These are phyloP conservation scores for Magnaporthiopsis poae DNA, from an alignment of 2,329 filamentous ascomycete genomes.

Conservation along the genomic window DNA sequence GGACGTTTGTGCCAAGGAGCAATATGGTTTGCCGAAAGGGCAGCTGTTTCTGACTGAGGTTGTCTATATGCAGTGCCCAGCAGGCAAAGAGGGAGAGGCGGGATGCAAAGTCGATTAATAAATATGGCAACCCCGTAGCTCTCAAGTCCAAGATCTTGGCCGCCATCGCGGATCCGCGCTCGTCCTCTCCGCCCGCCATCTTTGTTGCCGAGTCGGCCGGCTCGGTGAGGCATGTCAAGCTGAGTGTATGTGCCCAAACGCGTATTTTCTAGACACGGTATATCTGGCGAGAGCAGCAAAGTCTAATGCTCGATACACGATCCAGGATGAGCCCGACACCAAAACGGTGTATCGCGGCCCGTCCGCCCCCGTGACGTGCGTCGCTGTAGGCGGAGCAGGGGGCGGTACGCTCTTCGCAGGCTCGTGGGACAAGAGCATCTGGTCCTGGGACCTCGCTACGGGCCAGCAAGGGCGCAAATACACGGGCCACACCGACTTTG, in stretches of 20 bases:
- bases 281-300: not conserved
- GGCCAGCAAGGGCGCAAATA: conserved; percentile 48
- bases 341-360: conserved; percentile 59
- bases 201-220: conserved; percentile 85
- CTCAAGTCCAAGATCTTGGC: conserved; percentile 81
- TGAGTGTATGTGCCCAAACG: conserved; percentile 50
- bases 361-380: conserved; percentile 66
- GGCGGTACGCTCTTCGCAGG: conserved; percentile 65
- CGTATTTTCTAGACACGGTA: not conserved
- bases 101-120: conserved; percentile 62
- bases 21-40: not conserved
- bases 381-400: conserved; percentile 53
- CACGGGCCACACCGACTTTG: conserved; percentile 78
- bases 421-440: conserved; percentile 88
- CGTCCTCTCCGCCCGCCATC: conserved; percentile 39
- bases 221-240: conserved; percentile 59
- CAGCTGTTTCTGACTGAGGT: conserved; percentile 2
- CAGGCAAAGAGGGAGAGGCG: conserved; percentile 47
- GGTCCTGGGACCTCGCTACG: conserved; percentile 66
- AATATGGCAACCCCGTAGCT: conserved; percentile 68
- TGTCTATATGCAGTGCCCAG: conserved; percentile 35
- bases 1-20: not conserved
- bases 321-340: conserved; percentile 24
- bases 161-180: conserved; percentile 56
- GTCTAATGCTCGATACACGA: not conserved